Conservation (phyloP, 2,329 filamentous ascomycete species). For the Apiospora saccharicola region DNA sequence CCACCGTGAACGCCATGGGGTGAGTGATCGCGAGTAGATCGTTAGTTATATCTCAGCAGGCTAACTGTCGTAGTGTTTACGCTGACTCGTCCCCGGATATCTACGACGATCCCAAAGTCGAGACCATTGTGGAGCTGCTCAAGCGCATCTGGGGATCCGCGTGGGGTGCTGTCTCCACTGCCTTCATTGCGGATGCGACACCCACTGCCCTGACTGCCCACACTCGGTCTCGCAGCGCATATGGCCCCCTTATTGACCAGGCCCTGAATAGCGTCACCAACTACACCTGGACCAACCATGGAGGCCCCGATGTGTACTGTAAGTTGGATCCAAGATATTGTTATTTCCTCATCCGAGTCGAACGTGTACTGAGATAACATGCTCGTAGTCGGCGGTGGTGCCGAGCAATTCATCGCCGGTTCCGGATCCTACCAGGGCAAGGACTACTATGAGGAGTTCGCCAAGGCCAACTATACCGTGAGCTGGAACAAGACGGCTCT, state of each 20-base stretch:
- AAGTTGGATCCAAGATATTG: neutral
- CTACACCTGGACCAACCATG: conserved; percentile 80
- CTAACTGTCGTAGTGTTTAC: conserved; percentile 62
- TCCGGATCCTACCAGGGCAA: conserved; percentile 71
- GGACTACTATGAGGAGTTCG: conserved; percentile 82
- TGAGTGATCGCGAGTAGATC: conserved; percentile 40
- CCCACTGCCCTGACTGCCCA: conserved; percentile 79
- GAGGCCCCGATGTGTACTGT: conserved; percentile 78
- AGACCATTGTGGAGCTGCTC: conserved; percentile 82
- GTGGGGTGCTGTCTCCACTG: conserved; percentile 78
- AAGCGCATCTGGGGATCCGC: conserved; percentile 69
- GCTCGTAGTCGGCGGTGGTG: conserved; percentile 71
- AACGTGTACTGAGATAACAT: neutral
- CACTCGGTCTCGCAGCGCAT: conserved; percentile 72
- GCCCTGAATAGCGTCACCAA: conserved; percentile 79
- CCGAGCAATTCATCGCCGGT: conserved; percentile 78
- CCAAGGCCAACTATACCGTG: conserved; percentile 74
- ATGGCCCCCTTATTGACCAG: conserved; percentile 77
- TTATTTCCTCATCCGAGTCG: neutral
- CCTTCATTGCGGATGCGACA: conserved; percentile 82
- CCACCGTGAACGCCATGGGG: conserved; percentile 81
- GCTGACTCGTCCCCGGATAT: conserved; percentile 75
- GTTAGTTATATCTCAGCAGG: too few species aligned
- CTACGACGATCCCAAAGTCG: conserved; percentile 87
- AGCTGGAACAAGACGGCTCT: conserved; percentile 79